Base-by-base conservation (phyloP, 768 basidiomycete species). In the Termitomyces sp. region DNA sequence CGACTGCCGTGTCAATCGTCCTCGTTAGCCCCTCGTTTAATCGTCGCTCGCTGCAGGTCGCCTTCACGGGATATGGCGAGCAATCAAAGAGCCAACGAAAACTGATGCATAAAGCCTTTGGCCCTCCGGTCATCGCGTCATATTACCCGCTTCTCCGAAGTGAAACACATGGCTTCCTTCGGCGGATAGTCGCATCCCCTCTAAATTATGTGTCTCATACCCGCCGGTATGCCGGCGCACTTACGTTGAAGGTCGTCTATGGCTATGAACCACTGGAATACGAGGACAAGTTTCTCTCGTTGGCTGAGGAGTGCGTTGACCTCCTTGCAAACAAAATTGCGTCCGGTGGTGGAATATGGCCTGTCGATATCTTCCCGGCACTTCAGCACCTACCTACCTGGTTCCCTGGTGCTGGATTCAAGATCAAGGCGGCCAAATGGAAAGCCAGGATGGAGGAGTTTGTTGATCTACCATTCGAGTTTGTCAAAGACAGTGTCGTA, bases 381-480 rank as follows among this genome's bases (percentile, higher is more conserved):
- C 76, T 91, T 64, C 79, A 77, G 65, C 68, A 82, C 63, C 66
- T 90, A 30, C 90, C 90, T 0, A 66, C 68, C 16, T 90, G 87
- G 85, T 72, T 82, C 50, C 90, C 90, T 23, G 88, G 88, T 12
- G 79, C 83, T 5, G 79, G 79, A 2, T 93, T 91, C 74, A 82
- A 83, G 68, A 71, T 73, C 20, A 86, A 85, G 59, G 87, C 88
- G 0, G 71, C 58, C 8, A 67, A 61, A 9, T 90, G 89, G 89
- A 88, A 82, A 68, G 77, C 75, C 33, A 80, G 79, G 71, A 81
- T 89, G 70, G 79, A 83, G 50, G 82, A 84, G 61, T 87, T 85
- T 52, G 83, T 85, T 20, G 82, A 90, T 33, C 72, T 73, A 58
- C 87, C 89, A 7, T 90, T 81, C 57, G 79, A 82, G 43, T 82